Percentiles rank a stretch among this genome's conserved stretches.
These are phyloP conservation scores for Lignosus rhinocerotis DNA, from an alignment of 1,284 basidiomycete genomes.

Conservation along the genomic window DNA sequence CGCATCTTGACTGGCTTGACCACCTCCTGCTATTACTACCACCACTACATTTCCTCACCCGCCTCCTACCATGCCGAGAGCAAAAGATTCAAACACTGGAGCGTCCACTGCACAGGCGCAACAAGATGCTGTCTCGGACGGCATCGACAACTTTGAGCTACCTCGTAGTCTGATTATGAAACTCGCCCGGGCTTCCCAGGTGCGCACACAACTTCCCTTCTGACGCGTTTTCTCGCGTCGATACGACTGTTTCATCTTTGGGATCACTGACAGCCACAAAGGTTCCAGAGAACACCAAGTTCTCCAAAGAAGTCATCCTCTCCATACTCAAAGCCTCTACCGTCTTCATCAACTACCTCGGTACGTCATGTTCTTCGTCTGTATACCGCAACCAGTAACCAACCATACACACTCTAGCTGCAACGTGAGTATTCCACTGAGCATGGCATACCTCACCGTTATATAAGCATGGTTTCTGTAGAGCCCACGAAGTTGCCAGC, in stretches of 20 bases:
- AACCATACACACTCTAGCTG: constrained; percentile 44
- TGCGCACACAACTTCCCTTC: constrained; percentile 33
- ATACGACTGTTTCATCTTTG: not conserved
- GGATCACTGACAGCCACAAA: constrained; percentile 30
- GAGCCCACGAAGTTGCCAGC: constrained; percentile 85
- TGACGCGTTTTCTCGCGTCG: constrained; percentile 9
- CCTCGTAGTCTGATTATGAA: constrained; percentile 80
- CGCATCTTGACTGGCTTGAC: not conserved
- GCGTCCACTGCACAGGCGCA: constrained; percentile 67
- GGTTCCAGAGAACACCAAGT: constrained; percentile 83
- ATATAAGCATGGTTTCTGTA: constrained; percentile 31
- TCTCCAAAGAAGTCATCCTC: constrained; percentile 84
- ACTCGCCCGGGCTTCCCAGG: constrained; percentile 74
- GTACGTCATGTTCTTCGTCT: constrained; percentile 46
- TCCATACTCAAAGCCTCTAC: constrained; percentile 85
- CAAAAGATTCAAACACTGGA: constrained; percentile 26
- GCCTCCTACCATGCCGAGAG: constrained; percentile 9
- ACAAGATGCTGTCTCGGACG: constrained; percentile 73
- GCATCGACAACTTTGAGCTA: constrained; percentile 85
- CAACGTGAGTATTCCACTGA: constrained; percentile 53
- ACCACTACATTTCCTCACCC: not conserved
- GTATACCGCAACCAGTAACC: not conserved
- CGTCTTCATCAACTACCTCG: constrained; percentile 89
- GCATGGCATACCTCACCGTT: not conserved
- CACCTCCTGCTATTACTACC: not conserved